Conservation (phyloP, 805 yeast species). For the Yamadazyma tumulicola region DNA sequence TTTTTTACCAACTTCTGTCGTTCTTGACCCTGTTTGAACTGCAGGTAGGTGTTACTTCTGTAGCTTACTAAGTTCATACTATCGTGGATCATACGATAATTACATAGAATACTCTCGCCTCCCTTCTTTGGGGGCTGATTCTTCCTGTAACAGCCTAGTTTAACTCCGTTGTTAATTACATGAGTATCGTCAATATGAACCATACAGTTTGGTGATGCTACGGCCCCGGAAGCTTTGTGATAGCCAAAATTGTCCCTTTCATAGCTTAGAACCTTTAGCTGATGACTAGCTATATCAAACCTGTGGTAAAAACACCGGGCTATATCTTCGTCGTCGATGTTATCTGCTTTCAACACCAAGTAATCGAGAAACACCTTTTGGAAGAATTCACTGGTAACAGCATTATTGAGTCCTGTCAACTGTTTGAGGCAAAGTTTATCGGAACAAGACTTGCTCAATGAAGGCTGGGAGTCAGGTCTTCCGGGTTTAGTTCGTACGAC, state of each 20-base stretch:
- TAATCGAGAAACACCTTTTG: slow-evolving; percentile 41
- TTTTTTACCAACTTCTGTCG: slow-evolving; percentile 27
- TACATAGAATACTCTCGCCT: slow-evolving; percentile 42
- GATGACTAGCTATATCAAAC: slow-evolving; percentile 9
- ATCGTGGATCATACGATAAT: slow-evolving; percentile 11
- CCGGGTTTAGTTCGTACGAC: slow-evolving; percentile 92
- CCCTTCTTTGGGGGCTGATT: slow-evolving; percentile 40
- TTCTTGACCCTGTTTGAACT: slow-evolving; percentile 25
- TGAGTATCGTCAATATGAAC: slow-evolving; percentile 26
- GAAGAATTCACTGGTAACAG: slow-evolving; percentile 35
- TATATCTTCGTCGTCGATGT: slow-evolving; percentile 24
- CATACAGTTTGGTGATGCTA: slow-evolving; percentile 31
- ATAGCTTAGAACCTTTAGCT: slow-evolving; percentile 21
- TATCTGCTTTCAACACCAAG: slow-evolving; percentile 44
- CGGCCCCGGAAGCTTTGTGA: slow-evolving; percentile 17
- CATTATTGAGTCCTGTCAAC: slow-evolving; percentile 49
- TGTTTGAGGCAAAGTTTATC: slow-evolving; percentile 76
- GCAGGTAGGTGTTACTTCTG: slow-evolving; percentile 20
- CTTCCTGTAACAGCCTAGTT: slow-evolving; percentile 53
- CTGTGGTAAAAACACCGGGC: slow-evolving; percentile 41
- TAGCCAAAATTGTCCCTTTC: slow-evolving; percentile 19
- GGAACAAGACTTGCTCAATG: slow-evolving; percentile 82
- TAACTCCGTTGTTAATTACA: slow-evolving; percentile 55
- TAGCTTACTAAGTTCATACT: slow-evolving; percentile 1
- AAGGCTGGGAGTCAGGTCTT: slow-evolving; percentile 66